phyloP scores from a whole-genome alignment of 257 asterid species.

The Prunella vulgaris region DNA sequence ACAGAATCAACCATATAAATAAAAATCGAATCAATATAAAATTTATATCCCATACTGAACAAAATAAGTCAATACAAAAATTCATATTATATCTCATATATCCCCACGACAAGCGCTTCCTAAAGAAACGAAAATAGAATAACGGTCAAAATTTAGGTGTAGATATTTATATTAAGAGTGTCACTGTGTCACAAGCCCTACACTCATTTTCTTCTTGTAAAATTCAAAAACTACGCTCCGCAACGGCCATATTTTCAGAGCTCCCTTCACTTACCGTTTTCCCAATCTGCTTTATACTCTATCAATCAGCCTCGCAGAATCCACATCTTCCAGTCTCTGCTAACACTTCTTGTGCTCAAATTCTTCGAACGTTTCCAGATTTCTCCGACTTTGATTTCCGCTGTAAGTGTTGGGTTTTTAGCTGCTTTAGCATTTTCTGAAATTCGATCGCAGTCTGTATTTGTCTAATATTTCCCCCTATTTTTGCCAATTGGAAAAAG shows the following conservation, averaged over 20 bases:
- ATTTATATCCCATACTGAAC: no score
- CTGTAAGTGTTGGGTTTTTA: conserved; percentile 27
- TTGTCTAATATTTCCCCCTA: neutral
- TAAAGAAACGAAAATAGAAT: neutral
- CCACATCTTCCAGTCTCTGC: neutral
- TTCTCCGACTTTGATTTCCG: conserved; percentile 33
- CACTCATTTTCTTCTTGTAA: conserved; percentile 2
- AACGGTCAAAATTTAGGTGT: conserved; percentile 35
- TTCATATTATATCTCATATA: no score
- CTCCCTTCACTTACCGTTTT: conserved; percentile 8
- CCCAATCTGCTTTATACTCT: conserved; percentile 2
- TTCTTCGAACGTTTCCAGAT: conserved; percentile 25
- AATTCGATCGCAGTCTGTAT: neutral
- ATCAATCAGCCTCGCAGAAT: neutral
- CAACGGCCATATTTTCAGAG: conserved; percentile 43
- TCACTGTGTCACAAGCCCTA: conserved; percentile 33
- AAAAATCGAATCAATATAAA: no score
- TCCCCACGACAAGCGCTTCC: no score
- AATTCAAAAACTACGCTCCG: conserved; percentile 40
- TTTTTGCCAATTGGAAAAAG: neutral
- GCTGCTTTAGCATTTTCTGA: neutral
- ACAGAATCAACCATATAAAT: no score
- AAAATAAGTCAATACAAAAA: no score
- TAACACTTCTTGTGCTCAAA: conserved; percentile 9
- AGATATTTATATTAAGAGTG: conserved; percentile 2